Evolutionary conservation across 805 yeast species (phyloP).

Genomic region (Saturnispora serradocipensis): DNA sequence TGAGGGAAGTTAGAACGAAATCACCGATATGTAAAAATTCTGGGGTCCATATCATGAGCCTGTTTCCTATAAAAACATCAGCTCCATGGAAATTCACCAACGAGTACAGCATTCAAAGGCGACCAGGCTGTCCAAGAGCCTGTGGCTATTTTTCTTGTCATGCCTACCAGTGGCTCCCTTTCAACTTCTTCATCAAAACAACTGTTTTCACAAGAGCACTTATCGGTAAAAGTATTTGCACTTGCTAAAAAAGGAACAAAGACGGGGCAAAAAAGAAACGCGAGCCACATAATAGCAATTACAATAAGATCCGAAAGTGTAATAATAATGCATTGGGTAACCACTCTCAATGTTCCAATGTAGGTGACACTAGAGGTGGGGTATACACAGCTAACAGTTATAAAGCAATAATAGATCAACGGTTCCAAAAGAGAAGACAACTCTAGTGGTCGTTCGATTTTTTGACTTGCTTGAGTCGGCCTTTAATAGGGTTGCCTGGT

Average conservation of each 20-base stretch:
- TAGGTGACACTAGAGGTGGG: neutral
- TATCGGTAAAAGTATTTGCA: neutral
- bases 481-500: neutral
- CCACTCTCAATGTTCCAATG: neutral
- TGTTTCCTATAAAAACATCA: too few relatives aligned
- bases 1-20: neutral
- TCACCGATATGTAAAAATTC: neutral
- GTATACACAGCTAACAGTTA: neutral
- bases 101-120: too few relatives aligned
- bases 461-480: neutral
- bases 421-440: neutral
- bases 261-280: neutral
- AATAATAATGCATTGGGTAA: neutral
- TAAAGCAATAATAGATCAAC: neutral
- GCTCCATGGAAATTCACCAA: too few relatives aligned
- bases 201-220: neutral
- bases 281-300: neutral
- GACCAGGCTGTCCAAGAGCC: too few relatives aligned
- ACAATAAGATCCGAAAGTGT: neutral
- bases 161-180: neutral
- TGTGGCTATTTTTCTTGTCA: too few relatives aligned
- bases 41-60: neutral
- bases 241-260: neutral
- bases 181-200: neutral
- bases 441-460: neutral